Evolutionary conservation across 805 yeast genomes (phyloP).

Genomic region (Candida golubevii): DNA sequence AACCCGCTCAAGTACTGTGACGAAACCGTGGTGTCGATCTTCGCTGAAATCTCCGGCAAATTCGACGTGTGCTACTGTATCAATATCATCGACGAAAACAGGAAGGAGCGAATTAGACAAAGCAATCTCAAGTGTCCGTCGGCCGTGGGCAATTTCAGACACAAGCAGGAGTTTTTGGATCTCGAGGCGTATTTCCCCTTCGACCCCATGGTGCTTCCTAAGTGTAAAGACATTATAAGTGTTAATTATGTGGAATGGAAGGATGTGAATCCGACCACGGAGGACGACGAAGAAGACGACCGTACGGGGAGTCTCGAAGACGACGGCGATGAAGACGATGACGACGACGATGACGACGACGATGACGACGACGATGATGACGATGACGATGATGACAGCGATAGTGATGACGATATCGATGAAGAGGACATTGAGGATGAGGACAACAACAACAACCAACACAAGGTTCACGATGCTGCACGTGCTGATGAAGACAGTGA

Average conservation of each 20-base stretch:
- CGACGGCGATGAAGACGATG: slow-evolving; percentile 15
- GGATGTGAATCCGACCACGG: slow-evolving; percentile 45
- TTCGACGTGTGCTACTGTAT: slow-evolving; percentile 91
- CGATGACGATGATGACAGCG: slow-evolving; percentile 14
- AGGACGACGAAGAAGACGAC: slow-evolving; percentile 50
- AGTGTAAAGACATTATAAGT: slow-evolving; percentile 51
- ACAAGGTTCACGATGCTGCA: no score
- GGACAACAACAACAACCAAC: slow-evolving; percentile 15
- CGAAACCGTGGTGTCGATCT: slow-evolving; percentile 87
- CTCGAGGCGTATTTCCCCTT: slow-evolving; percentile 95
- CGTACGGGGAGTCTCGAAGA: slow-evolving; percentile 26
- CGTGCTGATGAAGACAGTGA: slow-evolving; percentile 17
- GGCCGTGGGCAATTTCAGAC: slow-evolving; percentile 41
- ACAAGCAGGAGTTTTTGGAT: slow-evolving; percentile 79
- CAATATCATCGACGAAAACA: slow-evolving; percentile 86
- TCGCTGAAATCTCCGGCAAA: slow-evolving; percentile 87
- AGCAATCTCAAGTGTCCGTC: slow-evolving; percentile 33
- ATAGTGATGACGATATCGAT: no score
- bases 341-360: no score
- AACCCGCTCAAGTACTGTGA: slow-evolving; percentile 92
- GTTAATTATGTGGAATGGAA: slow-evolving; percentile 70
- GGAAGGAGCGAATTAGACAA: slow-evolving; percentile 58
- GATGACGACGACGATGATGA: slow-evolving; percentile 15
- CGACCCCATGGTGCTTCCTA: slow-evolving; percentile 79
- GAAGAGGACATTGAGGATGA: slow-evolving; percentile 11